Evolutionary conservation across 2,329 filamentous ascomycete genomes (phyloP).

Genomic region (Chaetomium sp.): DNA sequence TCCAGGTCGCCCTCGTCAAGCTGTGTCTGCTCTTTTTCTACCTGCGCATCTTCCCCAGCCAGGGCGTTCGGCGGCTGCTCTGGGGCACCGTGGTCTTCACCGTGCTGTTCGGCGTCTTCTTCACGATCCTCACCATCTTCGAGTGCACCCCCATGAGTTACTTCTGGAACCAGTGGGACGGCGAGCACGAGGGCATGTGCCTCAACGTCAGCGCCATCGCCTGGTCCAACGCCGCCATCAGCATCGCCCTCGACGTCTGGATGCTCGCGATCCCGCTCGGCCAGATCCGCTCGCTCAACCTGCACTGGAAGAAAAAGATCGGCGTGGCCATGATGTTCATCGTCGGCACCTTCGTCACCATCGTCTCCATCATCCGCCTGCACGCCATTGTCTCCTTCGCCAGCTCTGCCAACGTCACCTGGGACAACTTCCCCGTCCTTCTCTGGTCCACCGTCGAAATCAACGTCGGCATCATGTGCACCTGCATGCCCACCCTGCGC

Average conservation of each 20-base stretch:
- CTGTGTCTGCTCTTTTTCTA: constrained; percentile 46
- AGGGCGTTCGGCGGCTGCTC: constrained; percentile 31
- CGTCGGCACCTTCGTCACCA: constrained; percentile 36
- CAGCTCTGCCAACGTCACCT: constrained; percentile 28
- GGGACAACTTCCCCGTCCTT: constrained; percentile 27
- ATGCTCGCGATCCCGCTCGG: constrained; percentile 38
- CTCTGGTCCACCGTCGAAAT: constrained; percentile 32
- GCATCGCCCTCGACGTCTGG: constrained; percentile 37
- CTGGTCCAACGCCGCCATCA: constrained; percentile 42
- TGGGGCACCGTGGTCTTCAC: constrained; percentile 35
- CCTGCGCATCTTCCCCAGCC: constrained; percentile 42
- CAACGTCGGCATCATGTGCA: constrained; percentile 30
- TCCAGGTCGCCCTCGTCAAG: constrained; percentile 39
- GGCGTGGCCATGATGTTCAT: constrained; percentile 41
- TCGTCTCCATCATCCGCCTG: constrained; percentile 30
- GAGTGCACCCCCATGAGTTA: constrained; percentile 46
- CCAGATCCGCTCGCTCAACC: constrained; percentile 32
- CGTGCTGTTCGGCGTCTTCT: constrained; percentile 32
- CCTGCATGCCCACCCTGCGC: constrained; percentile 29
- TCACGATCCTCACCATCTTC: constrained; percentile 36
- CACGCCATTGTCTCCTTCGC: constrained; percentile 27
- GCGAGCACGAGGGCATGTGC: constrained; percentile 41
- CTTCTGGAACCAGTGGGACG: constrained; percentile 50
- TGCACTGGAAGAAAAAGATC: constrained; percentile 42
- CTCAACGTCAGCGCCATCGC: constrained; percentile 37